A percentile compares a stretch with the other conserved stretches of the same genome.
Conservation (phyloP, 2,329 filamentous ascomycete species). For the Fusarium goolgardi region DNA sequence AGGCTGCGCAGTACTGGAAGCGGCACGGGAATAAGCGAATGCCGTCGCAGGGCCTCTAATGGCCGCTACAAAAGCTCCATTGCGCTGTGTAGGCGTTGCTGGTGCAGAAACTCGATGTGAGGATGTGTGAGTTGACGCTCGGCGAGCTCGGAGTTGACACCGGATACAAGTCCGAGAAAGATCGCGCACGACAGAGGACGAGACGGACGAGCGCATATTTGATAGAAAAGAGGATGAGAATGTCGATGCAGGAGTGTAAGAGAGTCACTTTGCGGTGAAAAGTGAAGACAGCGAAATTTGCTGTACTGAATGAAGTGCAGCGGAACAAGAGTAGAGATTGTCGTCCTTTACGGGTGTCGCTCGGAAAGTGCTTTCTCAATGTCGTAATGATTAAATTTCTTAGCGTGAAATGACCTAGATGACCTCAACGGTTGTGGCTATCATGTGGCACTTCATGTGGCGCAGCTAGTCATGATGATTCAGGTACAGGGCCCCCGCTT, state of each 20-base stretch:
- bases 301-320: not conserved
- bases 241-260: not conserved
- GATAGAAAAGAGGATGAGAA: not conserved
- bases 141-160: constrained; percentile 49
- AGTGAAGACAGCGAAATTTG: not conserved
- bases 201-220: constrained; percentile 46
- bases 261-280: not conserved
- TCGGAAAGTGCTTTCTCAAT: constrained; percentile 12
- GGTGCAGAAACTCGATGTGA: constrained; percentile 29
- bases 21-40: constrained; percentile 22
- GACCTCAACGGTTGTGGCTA: constrained; percentile 22
- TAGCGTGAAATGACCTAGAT: constrained; percentile 7
- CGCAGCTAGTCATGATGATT: constrained; percentile 14
- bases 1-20: constrained; percentile 29
- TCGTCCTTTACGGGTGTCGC: constrained; percentile 4
- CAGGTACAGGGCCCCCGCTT: not conserved
- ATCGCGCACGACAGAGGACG: constrained; percentile 44
- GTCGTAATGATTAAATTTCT: constrained; percentile 32
- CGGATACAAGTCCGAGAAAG: constrained; percentile 51
- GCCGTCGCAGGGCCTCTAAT: constrained; percentile 4
- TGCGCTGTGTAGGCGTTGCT: constrained; percentile 12
- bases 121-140: constrained; percentile 40
- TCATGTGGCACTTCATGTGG: constrained; percentile 6
- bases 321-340: not conserved
- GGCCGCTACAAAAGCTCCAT: constrained; percentile 9